Percentiles rank a stretch among this genome's conserved stretches.
phyloP scores from a whole-genome alignment of 306 rosid species.

The Pyrus pyrifolia region DNA sequence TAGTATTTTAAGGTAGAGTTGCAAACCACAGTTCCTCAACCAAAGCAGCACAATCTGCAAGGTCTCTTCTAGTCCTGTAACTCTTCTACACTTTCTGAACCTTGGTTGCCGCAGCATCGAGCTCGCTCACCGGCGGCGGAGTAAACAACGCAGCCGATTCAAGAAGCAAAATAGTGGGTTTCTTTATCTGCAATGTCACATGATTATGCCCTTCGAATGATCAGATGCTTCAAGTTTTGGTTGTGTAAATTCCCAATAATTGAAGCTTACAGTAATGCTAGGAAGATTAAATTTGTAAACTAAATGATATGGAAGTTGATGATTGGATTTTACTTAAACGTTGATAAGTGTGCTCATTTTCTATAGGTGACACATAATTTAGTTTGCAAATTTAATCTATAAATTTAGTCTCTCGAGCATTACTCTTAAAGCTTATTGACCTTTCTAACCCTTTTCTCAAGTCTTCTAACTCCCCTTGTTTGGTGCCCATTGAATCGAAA shows the following conservation, averaged over 20 bases:
- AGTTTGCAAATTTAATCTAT: too few relatives aligned
- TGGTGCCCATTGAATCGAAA: neutral
- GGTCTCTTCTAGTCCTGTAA: conserved; percentile 42
- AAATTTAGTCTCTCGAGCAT: too few relatives aligned
- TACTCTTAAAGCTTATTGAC: conserved; percentile 1
- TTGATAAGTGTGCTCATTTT: too few relatives aligned
- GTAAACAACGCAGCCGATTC: conserved; percentile 15
- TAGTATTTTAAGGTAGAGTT: neutral
- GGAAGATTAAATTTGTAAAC: too few relatives aligned
- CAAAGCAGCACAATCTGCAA: conserved; percentile 54
- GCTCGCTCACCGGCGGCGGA: conserved; percentile 24
- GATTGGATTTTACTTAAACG: too few relatives aligned
- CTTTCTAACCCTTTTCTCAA: neutral
- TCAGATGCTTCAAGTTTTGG: neutral
- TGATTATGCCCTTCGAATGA: neutral
- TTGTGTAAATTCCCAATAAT: conserved; percentile 1
- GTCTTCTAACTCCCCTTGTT: neutral
- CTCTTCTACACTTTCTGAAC: conserved; percentile 56
- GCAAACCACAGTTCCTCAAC: conserved; percentile 49
- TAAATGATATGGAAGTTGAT: too few relatives aligned
- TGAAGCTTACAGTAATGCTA: neutral
- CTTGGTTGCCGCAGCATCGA: conserved; percentile 46
- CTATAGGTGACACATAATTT: too few relatives aligned
- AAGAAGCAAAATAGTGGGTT: conserved; percentile 30
- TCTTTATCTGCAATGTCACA: conserved; percentile 9